These are phyloP conservation scores for Claviceps maximensis DNA, from an alignment of 2,329 filamentous ascomycete genomes.

Conservation along the genomic window DNA sequence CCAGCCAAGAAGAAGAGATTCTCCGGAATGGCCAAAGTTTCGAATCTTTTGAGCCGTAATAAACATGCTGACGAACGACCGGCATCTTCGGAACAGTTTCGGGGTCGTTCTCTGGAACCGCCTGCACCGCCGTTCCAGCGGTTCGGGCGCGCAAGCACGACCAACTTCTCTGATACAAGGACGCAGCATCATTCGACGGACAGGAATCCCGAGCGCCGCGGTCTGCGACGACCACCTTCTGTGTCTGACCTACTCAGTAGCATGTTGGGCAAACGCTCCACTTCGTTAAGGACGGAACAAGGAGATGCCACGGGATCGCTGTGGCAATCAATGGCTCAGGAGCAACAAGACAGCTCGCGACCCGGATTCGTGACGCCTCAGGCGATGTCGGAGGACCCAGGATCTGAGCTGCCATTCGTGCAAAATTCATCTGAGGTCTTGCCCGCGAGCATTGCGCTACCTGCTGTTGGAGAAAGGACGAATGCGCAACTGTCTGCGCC, in stretches of 20 bases:
- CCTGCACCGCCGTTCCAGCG: conserved; percentile 8
- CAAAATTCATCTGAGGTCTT: background rate
- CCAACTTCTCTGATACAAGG: conserved; percentile 9
- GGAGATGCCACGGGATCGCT: background rate
- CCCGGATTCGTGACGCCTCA: background rate
- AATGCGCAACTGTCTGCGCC: background rate
- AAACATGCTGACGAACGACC: background rate
- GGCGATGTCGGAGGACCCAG: background rate
- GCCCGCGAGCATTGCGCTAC: background rate
- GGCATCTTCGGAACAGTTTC: background rate
- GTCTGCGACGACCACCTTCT: conserved; percentile 14
- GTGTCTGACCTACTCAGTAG: conserved; percentile 17
- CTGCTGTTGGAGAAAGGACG: background rate
- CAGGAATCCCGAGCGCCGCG: conserved; percentile 11
- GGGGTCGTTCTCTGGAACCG: conserved; percentile 3
- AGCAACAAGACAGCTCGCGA: background rate
- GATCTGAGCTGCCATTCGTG: background rate
- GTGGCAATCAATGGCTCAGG: background rate
- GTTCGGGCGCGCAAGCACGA: conserved; percentile 13
- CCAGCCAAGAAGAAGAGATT: conserved; percentile 30
- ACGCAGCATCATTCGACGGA: conserved; percentile 7
- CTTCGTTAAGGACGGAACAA: conserved; percentile 8
- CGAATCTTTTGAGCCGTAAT: conserved; percentile 8
- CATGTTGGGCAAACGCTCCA: conserved; percentile 13
- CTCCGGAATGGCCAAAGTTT: conserved; percentile 22